Base-by-base conservation (phyloP, 345 rosid species). In the Camelina sativa region DNA sequence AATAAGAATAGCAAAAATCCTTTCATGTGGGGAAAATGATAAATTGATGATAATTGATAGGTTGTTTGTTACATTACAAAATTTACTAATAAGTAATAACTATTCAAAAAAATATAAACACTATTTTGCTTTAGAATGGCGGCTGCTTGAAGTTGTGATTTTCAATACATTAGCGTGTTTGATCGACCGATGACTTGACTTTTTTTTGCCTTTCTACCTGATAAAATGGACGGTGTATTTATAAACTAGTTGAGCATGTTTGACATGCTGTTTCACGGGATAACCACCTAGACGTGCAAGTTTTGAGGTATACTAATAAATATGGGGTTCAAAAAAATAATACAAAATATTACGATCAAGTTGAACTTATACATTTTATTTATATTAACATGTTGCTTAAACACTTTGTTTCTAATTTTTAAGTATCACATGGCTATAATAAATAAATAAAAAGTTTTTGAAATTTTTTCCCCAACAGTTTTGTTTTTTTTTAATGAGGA, bases 131-230 rank as follows among this genome's bases (percentile, higher is more conserved):
- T 43, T 30, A 7, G 22, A 16, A 56, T 30, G 19, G 61, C n/a
- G 38, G 30, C 40, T 56, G 61, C 38, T 30, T 56, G 22, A 58
- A 58, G 41, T 32, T 17, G 28, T 17, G 62, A 57, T 60, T 11
- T 10, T 59, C 19, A 13, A 16, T 58, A 34, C 5, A 17, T 35
- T 17, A 17, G 5, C 47, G 64, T 59, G 47, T 37, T 59, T 9
- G n/a, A 17, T 37, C n/a, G 46, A 19, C 19, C 38, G 38, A 7
- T 13, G 6, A 55, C 25, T 59, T 35, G 64, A 37, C 46, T 59
- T 59, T 35, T 35, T 58, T 16, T 59, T 4, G 20, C 12, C 11
- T 7, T 8, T 56, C 16, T 12, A 23, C 25, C 11, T n/a, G 20
- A 30, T n/a, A 15, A 56, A 56, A 56, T 56, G 20, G 61, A 30